Base-by-base conservation (phyloP, 129 eudicot species). In the Gnaphalium uliginosum region DNA sequence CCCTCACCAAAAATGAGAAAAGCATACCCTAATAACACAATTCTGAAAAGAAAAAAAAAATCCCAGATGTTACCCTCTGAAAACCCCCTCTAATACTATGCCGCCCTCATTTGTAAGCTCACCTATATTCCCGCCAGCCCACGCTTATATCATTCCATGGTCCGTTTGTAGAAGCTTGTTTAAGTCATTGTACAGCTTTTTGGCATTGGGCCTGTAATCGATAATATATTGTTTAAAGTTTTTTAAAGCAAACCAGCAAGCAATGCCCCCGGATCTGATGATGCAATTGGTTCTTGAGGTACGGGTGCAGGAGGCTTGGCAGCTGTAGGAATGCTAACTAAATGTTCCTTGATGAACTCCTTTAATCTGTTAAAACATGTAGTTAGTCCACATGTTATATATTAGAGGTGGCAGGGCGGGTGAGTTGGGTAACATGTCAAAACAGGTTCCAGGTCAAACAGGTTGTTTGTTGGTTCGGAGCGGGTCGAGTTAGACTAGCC, bases 331-430 rank as follows among this genome's bases (percentile, higher is more conserved):
- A 86, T 86, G 90, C 46, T 74, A 61, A 91, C 83, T 75, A 95
- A 76, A 62, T 86, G 96, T 79, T 95, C 99, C 82, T 95, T 95
- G 71, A 95, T 78, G 76, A 95, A 91, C 71, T 95, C 99, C 83
- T 95, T 95, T 72, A 95, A 74, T 84, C 99, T 95, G 87, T 48
- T 26, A 72, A 56, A 19, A 75, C 22, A 80, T 24, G 53, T 58
- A 24, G 30, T 67, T 43, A 37, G 51, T 74, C 43, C 59, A n/a
- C 30, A 62, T 17, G 60, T 43, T 33, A 35, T 32, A 0, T 32
- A 14, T 24, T 27, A 27, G 21, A 39, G 6, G 10, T 11, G 10
- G 13, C 30, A 41, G 13, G 41, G 46, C 19, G 33, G 17, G 19
- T 19, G 15, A 18, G 51, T 64, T 33, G 27, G 71, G 51, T 17